These are phyloP conservation scores for Logfia minima DNA, from an alignment of 129 eudicot genomes.

Conservation along the genomic window DNA sequence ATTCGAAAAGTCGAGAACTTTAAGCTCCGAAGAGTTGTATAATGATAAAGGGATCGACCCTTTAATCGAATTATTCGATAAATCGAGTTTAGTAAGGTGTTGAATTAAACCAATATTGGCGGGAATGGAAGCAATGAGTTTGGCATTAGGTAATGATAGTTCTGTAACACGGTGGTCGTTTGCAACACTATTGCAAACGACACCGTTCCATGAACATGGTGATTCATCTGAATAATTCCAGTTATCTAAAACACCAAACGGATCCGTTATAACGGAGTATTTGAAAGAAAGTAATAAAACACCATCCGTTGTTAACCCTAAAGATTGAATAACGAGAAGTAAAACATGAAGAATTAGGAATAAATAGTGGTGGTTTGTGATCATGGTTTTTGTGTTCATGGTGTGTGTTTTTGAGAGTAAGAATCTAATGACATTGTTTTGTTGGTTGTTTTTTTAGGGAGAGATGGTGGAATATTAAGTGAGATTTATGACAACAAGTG, in stretches of 20 bases:
- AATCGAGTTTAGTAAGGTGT: conserved; percentile 48
- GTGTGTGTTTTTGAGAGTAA: conserved; percentile 24
- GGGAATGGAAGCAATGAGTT: conserved; percentile 67
- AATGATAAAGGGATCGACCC: conserved; percentile 72
- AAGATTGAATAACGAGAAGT: conserved; percentile 27
- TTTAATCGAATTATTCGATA: conserved; percentile 79
- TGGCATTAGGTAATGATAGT: conserved; percentile 62
- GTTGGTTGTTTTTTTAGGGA: conserved; percentile 37
- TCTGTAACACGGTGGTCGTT: conserved; percentile 44
- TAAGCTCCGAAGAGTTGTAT: conserved; percentile 44
- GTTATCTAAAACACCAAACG: conserved; percentile 52
- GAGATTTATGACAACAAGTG: conserved; percentile 56
- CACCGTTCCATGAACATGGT: conserved; percentile 87
- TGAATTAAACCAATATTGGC: conserved; percentile 63
- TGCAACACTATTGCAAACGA: conserved; percentile 44
- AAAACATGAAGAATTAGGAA: conserved; percentile 30
- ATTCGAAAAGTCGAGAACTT: conserved; percentile 59
- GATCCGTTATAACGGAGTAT: conserved; percentile 58
- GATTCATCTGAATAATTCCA: conserved; percentile 60
- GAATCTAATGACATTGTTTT: conserved; percentile 30
- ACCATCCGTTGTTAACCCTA: conserved; percentile 65
- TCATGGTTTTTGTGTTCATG: conserved; percentile 43
- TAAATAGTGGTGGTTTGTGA: conserved; percentile 33
- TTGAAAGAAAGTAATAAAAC: conserved; percentile 68
- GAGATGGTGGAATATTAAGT: conserved; percentile 36